A percentile compares a stretch with the other conserved stretches of the same genome.
Conservation (phyloP, 495 filamentous ascomycete species). For the Hypomontagnella submonticulosa region DNA sequence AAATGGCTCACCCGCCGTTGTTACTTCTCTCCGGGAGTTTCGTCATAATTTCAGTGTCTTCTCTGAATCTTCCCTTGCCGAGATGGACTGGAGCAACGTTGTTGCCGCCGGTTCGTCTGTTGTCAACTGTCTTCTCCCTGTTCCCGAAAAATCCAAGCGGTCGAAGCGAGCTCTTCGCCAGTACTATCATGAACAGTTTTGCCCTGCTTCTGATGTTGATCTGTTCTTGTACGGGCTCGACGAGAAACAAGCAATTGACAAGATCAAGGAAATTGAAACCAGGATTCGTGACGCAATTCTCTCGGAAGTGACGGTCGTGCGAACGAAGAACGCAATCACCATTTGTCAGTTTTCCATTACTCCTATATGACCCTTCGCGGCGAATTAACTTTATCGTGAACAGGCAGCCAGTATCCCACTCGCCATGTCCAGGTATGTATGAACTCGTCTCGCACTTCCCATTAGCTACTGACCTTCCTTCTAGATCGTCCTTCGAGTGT, state of each 20-base stretch:
- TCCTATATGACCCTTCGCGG: background rate
- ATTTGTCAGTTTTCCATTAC: slow-evolving; percentile 59
- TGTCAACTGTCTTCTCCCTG: slow-evolving; percentile 76
- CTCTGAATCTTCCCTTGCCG: slow-evolving; percentile 70
- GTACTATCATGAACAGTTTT: slow-evolving; percentile 82
- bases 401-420: slow-evolving; percentile 79
- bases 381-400: slow-evolving; percentile 5
- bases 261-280: slow-evolving; percentile 81
- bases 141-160: slow-evolving; percentile 69
- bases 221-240: slow-evolving; percentile 83
- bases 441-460: background rate
- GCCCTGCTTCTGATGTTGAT: slow-evolving; percentile 85
- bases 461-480: slow-evolving; percentile 13
- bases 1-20: slow-evolving; percentile 71
- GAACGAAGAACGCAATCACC: slow-evolving; percentile 86
- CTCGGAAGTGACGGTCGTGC: slow-evolving; percentile 77
- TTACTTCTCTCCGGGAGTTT: slow-evolving; percentile 72
- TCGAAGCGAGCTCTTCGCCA: slow-evolving; percentile 74
- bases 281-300: slow-evolving; percentile 76
- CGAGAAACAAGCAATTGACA: slow-evolving; percentile 77
- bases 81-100: slow-evolving; percentile 81
- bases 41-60: slow-evolving; percentile 81
- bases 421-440: slow-evolving; percentile 71
- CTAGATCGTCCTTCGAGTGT: slow-evolving; percentile 85
- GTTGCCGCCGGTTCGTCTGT: slow-evolving; percentile 82